These are phyloP conservation scores for Spathaspora sp. DNA, from an alignment of 805 yeast species.

Conservation along the genomic window DNA sequence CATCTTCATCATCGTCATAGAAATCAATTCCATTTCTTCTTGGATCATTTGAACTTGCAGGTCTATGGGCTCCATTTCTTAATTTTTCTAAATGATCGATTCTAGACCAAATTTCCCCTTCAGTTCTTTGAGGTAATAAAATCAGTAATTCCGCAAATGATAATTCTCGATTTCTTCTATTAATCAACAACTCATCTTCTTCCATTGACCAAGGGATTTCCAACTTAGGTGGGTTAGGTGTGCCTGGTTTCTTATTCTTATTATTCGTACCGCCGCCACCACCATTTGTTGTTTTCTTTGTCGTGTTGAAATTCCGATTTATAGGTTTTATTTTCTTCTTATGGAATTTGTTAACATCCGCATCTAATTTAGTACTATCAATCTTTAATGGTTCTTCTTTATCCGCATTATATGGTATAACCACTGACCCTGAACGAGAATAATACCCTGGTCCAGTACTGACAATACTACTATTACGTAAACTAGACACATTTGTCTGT, in stretches of 20 bases:
- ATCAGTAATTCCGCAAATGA: slow-evolving; percentile 72
- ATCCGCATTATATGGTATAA: slow-evolving; percentile 30
- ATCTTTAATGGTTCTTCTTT: slow-evolving; percentile 17
- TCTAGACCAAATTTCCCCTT: slow-evolving; percentile 67
- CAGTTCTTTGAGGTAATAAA: slow-evolving; percentile 68
- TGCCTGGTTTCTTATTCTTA: slow-evolving; percentile 5
- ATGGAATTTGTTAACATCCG: slow-evolving; percentile 8
- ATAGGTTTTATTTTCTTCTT: slow-evolving; percentile 6
- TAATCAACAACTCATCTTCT: slow-evolving; percentile 65
- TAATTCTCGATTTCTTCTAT: slow-evolving; percentile 54
- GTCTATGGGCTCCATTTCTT: slow-evolving; percentile 24
- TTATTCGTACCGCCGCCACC: slow-evolving; percentile 4
- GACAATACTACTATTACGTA: slow-evolving; percentile 39
- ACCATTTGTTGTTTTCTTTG: not conserved
- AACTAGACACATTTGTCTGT: slow-evolving; percentile 34
- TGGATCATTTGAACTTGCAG: slow-evolving; percentile 22
- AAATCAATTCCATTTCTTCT: slow-evolving; percentile 36
- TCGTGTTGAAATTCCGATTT: not conserved
- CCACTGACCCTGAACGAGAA: slow-evolving; percentile 36
- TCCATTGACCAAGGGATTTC: slow-evolving; percentile 53
- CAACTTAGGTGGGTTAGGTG: slow-evolving; percentile 14
- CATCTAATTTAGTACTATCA: slow-evolving; percentile 15
- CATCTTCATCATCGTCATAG: slow-evolving; percentile 33
- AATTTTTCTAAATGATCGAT: slow-evolving; percentile 45
- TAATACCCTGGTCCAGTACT: slow-evolving; percentile 26